These are phyloP conservation scores for Chytriomyces sp. DNA, from an alignment of 192 early-diverging fungal genomes.

Conservation along the genomic window DNA sequence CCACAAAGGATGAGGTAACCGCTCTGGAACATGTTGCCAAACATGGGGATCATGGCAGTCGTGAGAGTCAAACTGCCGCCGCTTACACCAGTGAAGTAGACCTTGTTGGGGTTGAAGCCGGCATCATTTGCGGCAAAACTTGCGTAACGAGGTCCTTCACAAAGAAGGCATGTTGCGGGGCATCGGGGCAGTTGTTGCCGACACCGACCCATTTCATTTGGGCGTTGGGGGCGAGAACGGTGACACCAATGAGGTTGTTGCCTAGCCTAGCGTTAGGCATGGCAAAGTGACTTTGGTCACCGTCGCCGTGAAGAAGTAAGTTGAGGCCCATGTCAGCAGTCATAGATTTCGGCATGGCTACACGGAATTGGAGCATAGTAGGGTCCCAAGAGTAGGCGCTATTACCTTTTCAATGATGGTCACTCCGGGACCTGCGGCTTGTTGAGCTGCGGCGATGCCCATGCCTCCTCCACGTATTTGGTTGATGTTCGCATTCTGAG, in stretches of 20 bases:
- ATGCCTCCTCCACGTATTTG: not conserved
- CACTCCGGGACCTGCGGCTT: not conserved
- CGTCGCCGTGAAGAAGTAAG: conserved; percentile 40
- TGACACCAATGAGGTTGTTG: conserved; percentile 32
- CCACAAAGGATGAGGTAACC: conserved; percentile 21
- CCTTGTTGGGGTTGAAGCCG: conserved; percentile 26
- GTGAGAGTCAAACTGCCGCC: conserved; percentile 33
- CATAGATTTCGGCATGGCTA: not conserved
- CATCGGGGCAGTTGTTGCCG: conserved; percentile 24
- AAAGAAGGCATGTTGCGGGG: conserved; percentile 26
- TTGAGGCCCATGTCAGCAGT: conserved; percentile 26
- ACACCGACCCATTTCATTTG: conserved; percentile 11
- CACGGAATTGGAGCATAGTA: not conserved
- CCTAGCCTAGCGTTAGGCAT: conserved; percentile 29
- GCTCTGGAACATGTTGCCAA: conserved; percentile 26
- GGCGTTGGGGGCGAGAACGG: conserved; percentile 35
- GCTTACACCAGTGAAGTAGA: conserved; percentile 37
- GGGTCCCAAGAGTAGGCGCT: not conserved
- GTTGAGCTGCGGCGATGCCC: not conserved
- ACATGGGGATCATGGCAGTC: conserved; percentile 29
- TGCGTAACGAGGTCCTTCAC: conserved; percentile 27
- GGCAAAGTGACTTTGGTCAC: conserved; percentile 13
- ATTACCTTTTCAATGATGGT: not conserved
- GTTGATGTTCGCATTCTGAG: not conserved
- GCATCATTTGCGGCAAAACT: conserved; percentile 26